Conservation (phyloP, 305 asterid genomes). For the Solanum aculeatissimum region DNA sequence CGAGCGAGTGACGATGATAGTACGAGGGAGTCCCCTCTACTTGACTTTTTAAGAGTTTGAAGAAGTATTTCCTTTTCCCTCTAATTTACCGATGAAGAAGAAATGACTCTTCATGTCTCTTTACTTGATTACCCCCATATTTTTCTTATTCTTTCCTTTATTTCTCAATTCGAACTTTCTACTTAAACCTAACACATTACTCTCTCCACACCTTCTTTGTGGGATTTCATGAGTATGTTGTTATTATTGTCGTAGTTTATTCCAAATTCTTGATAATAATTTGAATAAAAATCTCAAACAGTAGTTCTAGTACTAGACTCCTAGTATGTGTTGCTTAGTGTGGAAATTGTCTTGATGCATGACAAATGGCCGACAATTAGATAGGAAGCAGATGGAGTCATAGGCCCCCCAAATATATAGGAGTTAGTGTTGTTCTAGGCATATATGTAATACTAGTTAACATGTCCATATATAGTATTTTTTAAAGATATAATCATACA, state of each 20-base stretch:
- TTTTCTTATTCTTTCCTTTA: no score
- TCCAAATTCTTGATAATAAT: background rate
- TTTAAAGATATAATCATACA: background rate
- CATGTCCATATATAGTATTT: background rate
- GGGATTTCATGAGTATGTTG: background rate
- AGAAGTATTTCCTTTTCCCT: no score
- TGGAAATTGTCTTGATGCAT: background rate
- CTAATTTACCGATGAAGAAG: no score
- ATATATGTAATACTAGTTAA: background rate
- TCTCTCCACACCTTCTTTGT: no score
- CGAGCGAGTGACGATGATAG: no score
- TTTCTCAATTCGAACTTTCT: no score
- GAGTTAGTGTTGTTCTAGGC: slow-evolving; percentile 11
- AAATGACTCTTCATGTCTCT: no score
- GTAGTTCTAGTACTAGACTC: background rate
- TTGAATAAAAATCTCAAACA: background rate
- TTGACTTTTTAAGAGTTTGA: no score
- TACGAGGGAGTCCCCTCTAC: no score
- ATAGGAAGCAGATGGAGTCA: slow-evolving; percentile 1
- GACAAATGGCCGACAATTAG: slow-evolving; percentile 27
- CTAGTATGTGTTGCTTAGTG: background rate
- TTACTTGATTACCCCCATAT: no score
- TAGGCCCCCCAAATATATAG: background rate
- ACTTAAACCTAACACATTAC: no score
- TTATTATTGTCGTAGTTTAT: background rate